Percentiles rank a stretch among this genome's conserved stretches.
Evolutionary conservation across 2,329 filamentous ascomycete species (phyloP).

Genomic region (Periconia sp.): DNA sequence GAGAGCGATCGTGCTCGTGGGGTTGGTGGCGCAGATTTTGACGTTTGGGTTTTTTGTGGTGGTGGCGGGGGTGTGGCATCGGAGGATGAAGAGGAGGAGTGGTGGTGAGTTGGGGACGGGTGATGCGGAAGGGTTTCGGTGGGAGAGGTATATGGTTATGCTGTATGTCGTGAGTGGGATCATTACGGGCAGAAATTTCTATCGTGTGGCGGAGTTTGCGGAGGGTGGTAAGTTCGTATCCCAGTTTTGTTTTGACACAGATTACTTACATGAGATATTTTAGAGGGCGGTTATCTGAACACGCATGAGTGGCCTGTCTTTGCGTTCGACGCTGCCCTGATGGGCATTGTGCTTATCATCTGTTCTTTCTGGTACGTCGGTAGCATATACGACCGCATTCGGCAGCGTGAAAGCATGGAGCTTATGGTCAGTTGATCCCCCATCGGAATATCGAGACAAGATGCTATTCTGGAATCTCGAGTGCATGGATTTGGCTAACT

Average conservation of each 20-base stretch:
- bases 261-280: neutral
- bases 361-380: slow-evolving; percentile 1
- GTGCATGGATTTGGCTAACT: too few relatives aligned
- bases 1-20: slow-evolving; percentile 46
- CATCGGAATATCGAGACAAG: too few relatives aligned
- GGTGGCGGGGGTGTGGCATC: slow-evolving; percentile 14
- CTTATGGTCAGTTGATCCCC: neutral
- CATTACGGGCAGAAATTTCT: slow-evolving; percentile 54
- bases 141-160: slow-evolving; percentile 41
- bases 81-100: neutral
- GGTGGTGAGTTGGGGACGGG: neutral
- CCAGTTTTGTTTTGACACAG: neutral
- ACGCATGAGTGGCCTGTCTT: slow-evolving; percentile 54
- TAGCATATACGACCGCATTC: neutral
- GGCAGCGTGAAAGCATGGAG: neutral
- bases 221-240: slow-evolving; percentile 36
- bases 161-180: slow-evolving; percentile 49
- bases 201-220: slow-evolving; percentile 53
- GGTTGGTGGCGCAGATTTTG: slow-evolving; percentile 51
- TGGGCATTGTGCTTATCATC: slow-evolving; percentile 24
- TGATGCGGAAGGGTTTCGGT: slow-evolving; percentile 7
- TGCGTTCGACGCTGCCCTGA: slow-evolving; percentile 52
- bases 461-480: too few relatives aligned
- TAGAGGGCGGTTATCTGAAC: slow-evolving; percentile 48
- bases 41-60: slow-evolving; percentile 53